Conservation (phyloP, 139 green algal genomes). For the Tetraselmis chui region DNA sequence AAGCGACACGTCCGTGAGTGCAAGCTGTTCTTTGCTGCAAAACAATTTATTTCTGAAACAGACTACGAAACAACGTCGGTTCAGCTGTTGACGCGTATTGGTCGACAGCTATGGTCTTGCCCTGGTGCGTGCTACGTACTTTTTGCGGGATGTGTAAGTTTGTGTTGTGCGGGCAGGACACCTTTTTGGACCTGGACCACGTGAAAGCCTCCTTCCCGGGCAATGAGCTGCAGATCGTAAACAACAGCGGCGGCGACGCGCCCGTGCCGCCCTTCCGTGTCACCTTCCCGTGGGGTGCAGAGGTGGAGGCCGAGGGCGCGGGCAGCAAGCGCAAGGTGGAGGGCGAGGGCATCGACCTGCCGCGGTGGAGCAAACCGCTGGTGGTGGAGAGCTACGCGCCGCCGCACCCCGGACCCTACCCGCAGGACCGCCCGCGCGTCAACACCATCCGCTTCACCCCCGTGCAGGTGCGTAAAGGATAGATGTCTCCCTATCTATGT, state of each 20-base stretch:
- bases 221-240: slow-evolving; percentile 45
- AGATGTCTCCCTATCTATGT: no score
- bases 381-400: slow-evolving; percentile 70
- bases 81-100: no score
- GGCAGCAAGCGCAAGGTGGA: slow-evolving; percentile 26
- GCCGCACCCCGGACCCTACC: slow-evolving; percentile 80
- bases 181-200: slow-evolving; percentile 88
- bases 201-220: slow-evolving; percentile 77
- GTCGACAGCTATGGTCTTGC: no score
- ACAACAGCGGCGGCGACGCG: slow-evolving; percentile 9
- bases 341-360: background rate
- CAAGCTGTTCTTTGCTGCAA: no score
- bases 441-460: slow-evolving; percentile 93
- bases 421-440: slow-evolving; percentile 62
- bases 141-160: no score
- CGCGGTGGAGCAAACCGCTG: slow-evolving; percentile 18
- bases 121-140: no score
- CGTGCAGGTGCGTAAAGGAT: slow-evolving; percentile 47
- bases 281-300: slow-evolving; percentile 56
- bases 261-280: slow-evolving; percentile 71
- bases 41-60: no score
- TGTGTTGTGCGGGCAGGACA: no score
- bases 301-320: background rate
- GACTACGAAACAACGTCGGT: no score
- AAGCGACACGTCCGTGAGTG: no score